Percentiles rank a stretch among this genome's conserved stretches.
Evolutionary conservation across 164 flowering plant genomes (phyloP).

Genomic region (Protea cynaroides): DNA sequence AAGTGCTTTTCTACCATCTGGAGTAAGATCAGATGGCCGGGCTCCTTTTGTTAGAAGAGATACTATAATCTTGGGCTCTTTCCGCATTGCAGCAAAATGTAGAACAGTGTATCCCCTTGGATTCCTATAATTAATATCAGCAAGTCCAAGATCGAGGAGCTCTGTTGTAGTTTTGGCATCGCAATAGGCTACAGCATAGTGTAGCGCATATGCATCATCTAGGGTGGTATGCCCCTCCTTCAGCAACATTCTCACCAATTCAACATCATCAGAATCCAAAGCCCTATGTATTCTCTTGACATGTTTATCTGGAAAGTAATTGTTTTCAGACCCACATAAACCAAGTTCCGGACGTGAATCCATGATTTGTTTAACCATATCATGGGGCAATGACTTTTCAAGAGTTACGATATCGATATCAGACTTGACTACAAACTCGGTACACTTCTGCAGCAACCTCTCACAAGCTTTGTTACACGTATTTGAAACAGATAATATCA

Average conservation of each 20-base stretch:
- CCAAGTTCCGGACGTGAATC: slow-evolving; percentile 43
- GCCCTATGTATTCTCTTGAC: slow-evolving; percentile 81
- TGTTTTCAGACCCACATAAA: slow-evolving; percentile 25
- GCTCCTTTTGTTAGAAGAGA: slow-evolving; percentile 91
- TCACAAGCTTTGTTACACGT: slow-evolving; percentile 53
- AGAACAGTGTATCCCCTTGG: slow-evolving; percentile 70
- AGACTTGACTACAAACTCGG: slow-evolving; percentile 47
- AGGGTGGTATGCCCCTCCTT: slow-evolving; percentile 69
- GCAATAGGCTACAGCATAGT: slow-evolving; percentile 87
- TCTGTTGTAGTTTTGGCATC: slow-evolving; percentile 78
- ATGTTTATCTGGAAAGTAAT: slow-evolving; percentile 59
- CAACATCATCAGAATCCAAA: slow-evolving; percentile 91
- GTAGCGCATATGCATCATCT: slow-evolving; percentile 85
- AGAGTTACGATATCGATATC: slow-evolving; percentile 68
- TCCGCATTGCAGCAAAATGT: slow-evolving; percentile 83
- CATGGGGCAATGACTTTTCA: slow-evolving; percentile 54
- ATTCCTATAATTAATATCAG: slow-evolving; percentile 69
- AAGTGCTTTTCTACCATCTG: slow-evolving; percentile 82
- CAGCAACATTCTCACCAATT: slow-evolving; percentile 70
- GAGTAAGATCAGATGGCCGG: slow-evolving; percentile 55
- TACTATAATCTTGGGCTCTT: slow-evolving; percentile 78
- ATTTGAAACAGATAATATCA: slow-evolving; percentile 61
- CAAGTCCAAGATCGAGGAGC: slow-evolving; percentile 75
- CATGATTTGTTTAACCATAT: slow-evolving; percentile 45
- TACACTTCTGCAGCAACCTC: slow-evolving; percentile 41